A percentile compares a stretch with the other conserved stretches of the same genome.
phyloP scores from a whole-genome alignment of 75 land plant genomes.

The Azolla pinnata region DNA sequence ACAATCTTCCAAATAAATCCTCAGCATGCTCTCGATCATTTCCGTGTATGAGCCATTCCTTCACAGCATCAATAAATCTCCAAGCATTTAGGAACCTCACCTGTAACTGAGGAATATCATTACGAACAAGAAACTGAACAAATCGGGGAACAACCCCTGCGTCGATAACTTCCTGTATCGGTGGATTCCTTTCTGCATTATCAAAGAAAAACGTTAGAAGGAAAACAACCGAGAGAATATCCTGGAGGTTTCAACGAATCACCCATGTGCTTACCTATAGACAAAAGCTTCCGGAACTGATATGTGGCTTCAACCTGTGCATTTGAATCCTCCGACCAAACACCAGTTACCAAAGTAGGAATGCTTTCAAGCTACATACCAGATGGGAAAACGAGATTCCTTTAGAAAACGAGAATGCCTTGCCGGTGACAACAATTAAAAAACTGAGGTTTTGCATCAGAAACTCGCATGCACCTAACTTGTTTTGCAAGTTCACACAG shows the following conservation, averaged over 20 bases:
- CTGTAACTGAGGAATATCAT: constrained; percentile 74
- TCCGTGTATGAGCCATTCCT: too few relatives aligned
- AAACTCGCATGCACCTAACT: too few relatives aligned
- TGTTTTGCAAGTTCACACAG: too few relatives aligned
- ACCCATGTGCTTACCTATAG: background rate
- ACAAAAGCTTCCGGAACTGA: constrained; percentile 13
- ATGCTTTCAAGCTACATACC: constrained; percentile 36
- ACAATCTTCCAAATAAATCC: background rate
- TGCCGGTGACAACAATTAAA: too few relatives aligned
- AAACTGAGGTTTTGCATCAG: too few relatives aligned
- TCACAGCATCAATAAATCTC: too few relatives aligned
- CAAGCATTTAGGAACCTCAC: too few relatives aligned
- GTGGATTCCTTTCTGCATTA: constrained; percentile 27
- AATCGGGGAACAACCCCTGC: constrained; percentile 62
- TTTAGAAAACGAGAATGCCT: too few relatives aligned
- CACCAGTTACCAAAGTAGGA: constrained; percentile 54
- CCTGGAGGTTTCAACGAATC: background rate
- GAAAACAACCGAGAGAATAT: background rate
- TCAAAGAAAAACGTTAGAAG: background rate
- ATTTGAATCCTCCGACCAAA: constrained; percentile 40
- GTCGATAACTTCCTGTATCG: constrained; percentile 61
- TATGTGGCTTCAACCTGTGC: constrained; percentile 69
- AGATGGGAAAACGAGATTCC: constrained; percentile 1
- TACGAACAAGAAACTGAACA: constrained; percentile 54
- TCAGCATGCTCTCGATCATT: too few relatives aligned